Evolutionary conservation across 805 yeast species (phyloP), one percentile per base, ranked within the genome.

Genomic region (Helenozyma baotianmanensis): DNA sequence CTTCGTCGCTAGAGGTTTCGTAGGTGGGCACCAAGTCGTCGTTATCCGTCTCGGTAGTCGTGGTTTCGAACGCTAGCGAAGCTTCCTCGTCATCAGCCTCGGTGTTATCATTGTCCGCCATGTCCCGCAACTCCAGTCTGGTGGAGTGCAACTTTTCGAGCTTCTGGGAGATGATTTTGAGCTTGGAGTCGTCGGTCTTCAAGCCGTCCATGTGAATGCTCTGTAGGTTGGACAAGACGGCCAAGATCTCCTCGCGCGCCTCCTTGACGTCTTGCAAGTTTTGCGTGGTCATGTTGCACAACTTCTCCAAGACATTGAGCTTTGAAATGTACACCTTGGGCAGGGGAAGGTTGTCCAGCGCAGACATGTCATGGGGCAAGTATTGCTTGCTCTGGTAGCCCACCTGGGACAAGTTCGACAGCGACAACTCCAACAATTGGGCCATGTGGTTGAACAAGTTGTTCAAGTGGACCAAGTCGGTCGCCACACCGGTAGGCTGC

Each of bases 271-370:
- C 61, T 14, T 48, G 49, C 29, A 65, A 48, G 42, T 57, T 63
- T 14, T 50, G 41, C 7, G 48, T 47, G 6, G 69, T 55, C 15
- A 55, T 50, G 11, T 47, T 49, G 34, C 70, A 59, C 29, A 65
- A 40, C 33, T 61, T 61, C 37, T 66, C 70, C 36, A 66, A 47
- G 29, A 53, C 49, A 30, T 60, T 62, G 32, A 66, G 55, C 41
- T 67, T 67, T 14, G 66, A 47, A 7, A 65, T 51, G 45, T 65
- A 65, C 13, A 54, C 54, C 19, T 38, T 34, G 10, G 51, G 51
- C 24, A 62, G 53, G 3, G 71, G 71, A 29, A 67, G 53, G 36
- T 53, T 54, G 24, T 64, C 70, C 29, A 58, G 50, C n/a, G 36
- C 39, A 7, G 53, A 32, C 1, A 61, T 68, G 38, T 62, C 61